A percentile compares a stretch with the other conserved stretches of the same genome.
Conservation (phyloP, 2,329 filamentous ascomycete species). For the Ophiocordyceps camponoti-leonardi region DNA sequence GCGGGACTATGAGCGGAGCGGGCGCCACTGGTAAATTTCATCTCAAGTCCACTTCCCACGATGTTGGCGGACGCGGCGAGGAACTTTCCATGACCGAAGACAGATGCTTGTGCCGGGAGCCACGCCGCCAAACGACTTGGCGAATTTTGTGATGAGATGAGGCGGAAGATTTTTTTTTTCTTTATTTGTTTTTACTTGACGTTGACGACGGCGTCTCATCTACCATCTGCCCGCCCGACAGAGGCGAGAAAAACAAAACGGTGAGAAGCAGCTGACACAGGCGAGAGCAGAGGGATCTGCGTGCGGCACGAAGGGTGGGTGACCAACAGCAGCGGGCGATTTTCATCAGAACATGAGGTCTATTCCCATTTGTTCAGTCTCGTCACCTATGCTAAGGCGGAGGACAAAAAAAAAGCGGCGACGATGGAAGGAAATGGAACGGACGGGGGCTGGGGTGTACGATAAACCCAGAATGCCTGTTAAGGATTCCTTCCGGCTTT, state of each 20-base stretch:
- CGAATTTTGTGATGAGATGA: not conserved
- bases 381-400: not conserved
- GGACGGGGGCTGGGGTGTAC: not conserved
- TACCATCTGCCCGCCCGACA: not conserved
- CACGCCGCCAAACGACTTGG: not conserved
- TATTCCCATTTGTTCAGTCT: not conserved
- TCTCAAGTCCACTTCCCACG: conserved; percentile 6
- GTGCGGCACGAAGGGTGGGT: not conserved
- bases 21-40: conserved; percentile 24
- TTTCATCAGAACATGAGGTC: not conserved
- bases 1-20: conserved; percentile 32
- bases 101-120: conserved; percentile 13
- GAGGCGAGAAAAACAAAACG: not conserved
- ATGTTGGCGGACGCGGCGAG: conserved; percentile 3
- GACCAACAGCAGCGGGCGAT: not conserved
- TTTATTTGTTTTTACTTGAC: not conserved
- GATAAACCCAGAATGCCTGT: conserved; percentile 2
- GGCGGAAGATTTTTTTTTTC: not conserved
- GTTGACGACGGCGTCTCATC: not conserved
- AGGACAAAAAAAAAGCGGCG: not conserved
- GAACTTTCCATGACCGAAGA: conserved; percentile 17
- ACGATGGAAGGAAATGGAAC: not conserved
- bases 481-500: conserved; percentile 1
- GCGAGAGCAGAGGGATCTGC: not conserved
- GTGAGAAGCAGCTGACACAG: not conserved